phyloP scores from a whole-genome alignment of 177 flowering plant species.

The Vitis hybrid region DNA sequence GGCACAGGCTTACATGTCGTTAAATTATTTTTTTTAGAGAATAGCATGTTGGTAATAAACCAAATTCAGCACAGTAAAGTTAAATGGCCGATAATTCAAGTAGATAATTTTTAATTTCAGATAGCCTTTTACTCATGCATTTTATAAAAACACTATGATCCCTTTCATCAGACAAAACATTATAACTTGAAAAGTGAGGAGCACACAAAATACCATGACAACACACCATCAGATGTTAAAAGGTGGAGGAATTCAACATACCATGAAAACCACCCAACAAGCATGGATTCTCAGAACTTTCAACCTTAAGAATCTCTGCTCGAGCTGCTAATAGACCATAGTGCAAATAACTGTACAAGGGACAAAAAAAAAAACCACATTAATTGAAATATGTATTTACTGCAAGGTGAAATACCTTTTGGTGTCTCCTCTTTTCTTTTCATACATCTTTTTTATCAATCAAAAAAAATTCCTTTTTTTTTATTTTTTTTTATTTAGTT shows the following conservation, averaged over 20 bases:
- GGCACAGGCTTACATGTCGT: not conserved
- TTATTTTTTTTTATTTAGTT: too few species aligned
- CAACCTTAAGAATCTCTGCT: constrained; percentile 81
- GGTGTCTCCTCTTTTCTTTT: too few species aligned
- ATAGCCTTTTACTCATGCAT: too few species aligned
- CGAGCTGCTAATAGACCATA: constrained; percentile 97
- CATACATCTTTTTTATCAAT: too few species aligned
- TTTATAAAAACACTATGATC: too few species aligned
- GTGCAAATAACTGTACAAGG: constrained; percentile 68
- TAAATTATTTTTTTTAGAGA: too few species aligned
- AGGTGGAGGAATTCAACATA: constrained; percentile 20
- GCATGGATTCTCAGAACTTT: constrained; percentile 67
- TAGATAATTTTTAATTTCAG: too few species aligned
- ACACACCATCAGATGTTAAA: not conserved
- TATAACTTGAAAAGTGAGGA: not conserved
- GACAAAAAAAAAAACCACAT: constrained; percentile 6
- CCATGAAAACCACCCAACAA: constrained; percentile 72
- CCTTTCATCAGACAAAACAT: too few species aligned
- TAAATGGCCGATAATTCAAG: not conserved
- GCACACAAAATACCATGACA: not conserved
- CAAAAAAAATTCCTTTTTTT: too few species aligned
- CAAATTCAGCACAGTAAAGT: not conserved
- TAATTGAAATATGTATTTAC: not conserved
- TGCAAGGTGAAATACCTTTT: too few species aligned
- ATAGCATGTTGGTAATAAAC: too few species aligned